These are phyloP conservation scores for Emmonsiellopsis sp. DNA, from an alignment of 2,329 filamentous ascomycete genomes.

Conservation along the genomic window DNA sequence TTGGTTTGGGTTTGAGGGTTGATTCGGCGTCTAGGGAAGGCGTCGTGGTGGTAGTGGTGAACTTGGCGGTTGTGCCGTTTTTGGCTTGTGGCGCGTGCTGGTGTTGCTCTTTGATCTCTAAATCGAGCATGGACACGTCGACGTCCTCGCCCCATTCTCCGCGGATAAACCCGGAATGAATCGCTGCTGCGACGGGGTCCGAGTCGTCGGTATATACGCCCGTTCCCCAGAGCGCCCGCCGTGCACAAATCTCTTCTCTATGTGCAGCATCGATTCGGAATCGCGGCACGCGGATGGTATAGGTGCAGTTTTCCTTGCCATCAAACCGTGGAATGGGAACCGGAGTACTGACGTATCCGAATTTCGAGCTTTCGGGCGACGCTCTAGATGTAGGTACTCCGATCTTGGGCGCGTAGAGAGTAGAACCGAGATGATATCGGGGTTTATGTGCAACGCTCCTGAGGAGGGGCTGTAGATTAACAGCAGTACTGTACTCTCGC, in stretches of 20 bases:
- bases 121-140: slow-evolving; percentile 57
- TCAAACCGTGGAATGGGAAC: slow-evolving; percentile 68
- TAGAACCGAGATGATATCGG: slow-evolving; percentile 73
- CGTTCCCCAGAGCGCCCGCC: slow-evolving; percentile 81
- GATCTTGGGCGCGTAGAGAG: slow-evolving; percentile 66
- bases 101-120: slow-evolving; percentile 41
- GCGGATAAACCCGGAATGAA: slow-evolving; percentile 86
- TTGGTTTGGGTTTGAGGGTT: not conserved
- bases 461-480: slow-evolving; percentile 62
- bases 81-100: slow-evolving; percentile 33
- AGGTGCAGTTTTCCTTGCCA: slow-evolving; percentile 77
- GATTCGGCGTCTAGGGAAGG: slow-evolving; percentile 17
- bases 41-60: slow-evolving; percentile 7
- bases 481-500: slow-evolving; percentile 54
- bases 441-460: slow-evolving; percentile 62
- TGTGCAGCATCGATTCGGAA: slow-evolving; percentile 62
- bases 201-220: slow-evolving; percentile 95
- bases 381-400: slow-evolving; percentile 35
- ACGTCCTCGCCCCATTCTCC: slow-evolving; percentile 79
- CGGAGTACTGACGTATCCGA: slow-evolving; percentile 52
- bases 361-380: slow-evolving; percentile 41
- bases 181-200: slow-evolving; percentile 82
- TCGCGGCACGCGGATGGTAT: slow-evolving; percentile 78
- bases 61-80: slow-evolving; percentile 24
- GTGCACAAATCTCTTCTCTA: slow-evolving; percentile 73